Base-by-base conservation (phyloP, 495 filamentous ascomycete genomes). In the Darksidea phi region DNA sequence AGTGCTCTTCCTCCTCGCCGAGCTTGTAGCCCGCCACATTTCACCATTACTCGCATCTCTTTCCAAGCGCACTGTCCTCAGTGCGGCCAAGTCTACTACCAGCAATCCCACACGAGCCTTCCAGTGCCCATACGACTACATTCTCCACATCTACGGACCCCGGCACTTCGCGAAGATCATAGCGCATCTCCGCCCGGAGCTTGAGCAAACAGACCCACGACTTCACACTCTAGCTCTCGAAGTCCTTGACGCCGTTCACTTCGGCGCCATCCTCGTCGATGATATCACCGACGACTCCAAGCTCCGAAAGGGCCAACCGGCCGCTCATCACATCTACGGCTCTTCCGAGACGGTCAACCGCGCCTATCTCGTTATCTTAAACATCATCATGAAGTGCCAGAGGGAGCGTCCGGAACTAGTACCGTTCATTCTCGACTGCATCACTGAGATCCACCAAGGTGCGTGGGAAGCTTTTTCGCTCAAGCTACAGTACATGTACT, bases 201-300 rank as follows among this genome's bases (percentile, higher is more conserved):
- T 73, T 0, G 59, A 67, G 37, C 20, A 65, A 8, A 45, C 66
- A 7, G 64, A 75, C 37, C 64, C 67, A 0, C 26, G 34, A 0
- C 67, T 68, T 23, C 70, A 70, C 46, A 21, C 26, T 26, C 62
- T 72, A 55, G 54, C 71, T 1, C 59, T 72, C 15, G 70, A 75
- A 42, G 66, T 71, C 37, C 65, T 73, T 63, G 72, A 75, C 52
- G 59, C 66, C 0, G 67, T 75, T 17, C 72, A 75, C 38, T 54
- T 75, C 32, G 70, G 72, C 23, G 51, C 69, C 18, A 75, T 75
- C 53, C 46, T 75, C 41, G 72, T 75, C 18, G 72, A 75, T 41
- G 72, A 75, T 63, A 64, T 74, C 26, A 47, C 72, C 2, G 71
- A 75, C 54, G 58, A 67, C n/a, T 73, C 71, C 42, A 59, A 65